Percentiles rank a stretch among this genome's conserved stretches.
These are phyloP conservation scores for Podosphaera fusca DNA, from an alignment of 2,329 filamentous ascomycete genomes.

Conservation along the genomic window DNA sequence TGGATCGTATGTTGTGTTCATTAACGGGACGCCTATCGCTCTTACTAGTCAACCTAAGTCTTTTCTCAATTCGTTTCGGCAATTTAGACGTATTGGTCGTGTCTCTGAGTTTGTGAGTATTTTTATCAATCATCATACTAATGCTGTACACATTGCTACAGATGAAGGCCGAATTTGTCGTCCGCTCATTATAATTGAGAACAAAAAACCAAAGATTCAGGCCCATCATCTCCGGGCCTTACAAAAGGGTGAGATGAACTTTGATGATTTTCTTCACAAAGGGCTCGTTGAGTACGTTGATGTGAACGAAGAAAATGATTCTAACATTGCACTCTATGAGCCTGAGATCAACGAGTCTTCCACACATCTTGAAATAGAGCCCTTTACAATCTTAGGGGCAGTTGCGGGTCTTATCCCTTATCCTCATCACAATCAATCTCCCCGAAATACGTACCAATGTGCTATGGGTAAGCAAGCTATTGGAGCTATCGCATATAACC, in stretches of 20 bases:
- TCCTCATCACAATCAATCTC: constrained; percentile 96
- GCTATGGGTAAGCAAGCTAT: constrained; percentile 99
- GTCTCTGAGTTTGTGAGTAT: constrained; percentile 95
- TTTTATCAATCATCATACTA: constrained; percentile 82
- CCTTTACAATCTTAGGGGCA: constrained; percentile 86
- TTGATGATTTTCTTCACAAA: constrained; percentile 79
- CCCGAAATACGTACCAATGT: constrained; percentile 95
- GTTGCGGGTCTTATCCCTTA: constrained; percentile 94
- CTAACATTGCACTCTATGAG: constrained; percentile 78
- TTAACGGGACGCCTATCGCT: constrained; percentile 88
- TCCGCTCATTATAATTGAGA: constrained; percentile 85
- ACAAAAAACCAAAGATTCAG: constrained; percentile 60
- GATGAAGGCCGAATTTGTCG: constrained; percentile 94
- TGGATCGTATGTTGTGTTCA: constrained; percentile 72
- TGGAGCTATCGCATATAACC: constrained; percentile 92
- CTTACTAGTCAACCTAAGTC: constrained; percentile 66
- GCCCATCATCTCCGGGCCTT: constrained; percentile 57
- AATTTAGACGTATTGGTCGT: constrained; percentile 67
- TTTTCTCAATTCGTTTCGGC: constrained; percentile 68
- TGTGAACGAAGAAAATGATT: constrained; percentile 95
- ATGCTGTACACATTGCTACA: constrained; percentile 81
- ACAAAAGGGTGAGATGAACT: constrained; percentile 62
- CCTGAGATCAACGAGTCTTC: constrained; percentile 60
- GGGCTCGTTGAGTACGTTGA: constrained; percentile 93
- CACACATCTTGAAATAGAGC: constrained; percentile 92